Evolutionary conservation across 352 stramenopile genomes (phyloP).

Genomic region (Globisporangium paroecandrum): DNA sequence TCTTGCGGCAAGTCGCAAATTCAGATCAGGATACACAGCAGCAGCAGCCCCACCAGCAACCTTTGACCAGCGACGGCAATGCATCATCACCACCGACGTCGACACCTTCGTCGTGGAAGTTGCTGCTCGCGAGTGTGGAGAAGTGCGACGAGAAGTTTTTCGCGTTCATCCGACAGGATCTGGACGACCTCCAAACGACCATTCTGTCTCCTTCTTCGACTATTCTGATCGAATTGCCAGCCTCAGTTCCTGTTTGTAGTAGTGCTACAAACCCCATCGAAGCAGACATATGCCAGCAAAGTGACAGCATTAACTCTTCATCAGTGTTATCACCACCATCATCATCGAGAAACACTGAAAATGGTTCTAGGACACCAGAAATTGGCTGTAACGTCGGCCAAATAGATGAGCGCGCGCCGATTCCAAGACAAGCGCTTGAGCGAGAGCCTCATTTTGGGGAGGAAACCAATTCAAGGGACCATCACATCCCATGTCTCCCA

Average conservation of each 20-base stretch:
- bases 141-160: conserved; percentile 43
- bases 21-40: background rate
- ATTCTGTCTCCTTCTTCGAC: conserved; percentile 9
- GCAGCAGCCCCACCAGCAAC: background rate
- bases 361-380: background rate
- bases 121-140: conserved; percentile 37
- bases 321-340: too few relatives aligned
- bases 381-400: background rate
- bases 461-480: background rate
- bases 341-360: background rate
- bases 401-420: too few relatives aligned
- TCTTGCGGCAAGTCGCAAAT: conserved; percentile 14
- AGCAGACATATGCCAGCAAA: background rate
- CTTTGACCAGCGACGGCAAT: background rate
- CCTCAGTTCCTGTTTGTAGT: too few relatives aligned
- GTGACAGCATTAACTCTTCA: background rate
- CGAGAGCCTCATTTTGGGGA: background rate
- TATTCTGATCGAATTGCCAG: background rate
- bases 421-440: background rate
- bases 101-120: conserved; percentile 22
- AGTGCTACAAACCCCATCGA: background rate
- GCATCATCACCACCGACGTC: background rate
- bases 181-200: conserved; percentile 27
- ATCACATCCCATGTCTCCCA: too few relatives aligned
- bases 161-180: conserved; percentile 23